Evolutionary conservation across 108 stramenopile species (phyloP).

Genomic region (Nannochloropsis oceanica): DNA sequence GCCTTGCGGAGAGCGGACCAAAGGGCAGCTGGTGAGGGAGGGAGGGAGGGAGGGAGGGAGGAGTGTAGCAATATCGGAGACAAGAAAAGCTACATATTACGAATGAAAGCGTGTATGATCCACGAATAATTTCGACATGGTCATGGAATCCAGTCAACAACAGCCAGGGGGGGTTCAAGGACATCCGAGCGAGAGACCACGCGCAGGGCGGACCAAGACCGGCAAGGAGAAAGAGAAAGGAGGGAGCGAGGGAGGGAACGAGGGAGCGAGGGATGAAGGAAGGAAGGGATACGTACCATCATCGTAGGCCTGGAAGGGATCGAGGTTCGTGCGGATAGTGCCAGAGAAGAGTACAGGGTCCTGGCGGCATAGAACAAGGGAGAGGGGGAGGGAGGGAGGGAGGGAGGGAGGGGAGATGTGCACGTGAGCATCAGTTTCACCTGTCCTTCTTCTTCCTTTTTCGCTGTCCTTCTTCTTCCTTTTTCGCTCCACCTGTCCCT

Average conservation of each 20-base stretch:
- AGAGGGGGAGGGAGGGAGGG: not conserved
- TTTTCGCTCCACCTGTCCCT: not conserved
- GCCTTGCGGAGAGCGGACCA: not conserved
- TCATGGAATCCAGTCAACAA: no score
- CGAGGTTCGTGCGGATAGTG: constrained; percentile 64
- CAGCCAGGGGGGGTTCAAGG: no score
- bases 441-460: no score
- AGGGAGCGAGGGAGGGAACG: no score
- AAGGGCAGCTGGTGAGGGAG: not conserved
- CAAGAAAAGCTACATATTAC: not conserved
- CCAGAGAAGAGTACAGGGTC: constrained; percentile 82
- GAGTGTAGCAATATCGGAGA: not conserved
- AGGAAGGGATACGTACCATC: constrained; percentile 31
- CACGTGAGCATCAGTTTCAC: not conserved
- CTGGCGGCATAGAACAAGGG: not conserved
- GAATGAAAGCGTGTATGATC: no score
- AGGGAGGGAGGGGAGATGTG: not conserved
- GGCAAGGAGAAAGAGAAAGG: not conserved
- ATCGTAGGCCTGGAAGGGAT: constrained; percentile 49
- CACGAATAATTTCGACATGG: no score
- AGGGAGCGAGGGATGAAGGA: no score
- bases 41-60: not conserved
- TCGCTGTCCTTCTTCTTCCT: no score
- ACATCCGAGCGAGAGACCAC: no score
- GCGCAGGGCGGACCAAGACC: no score